Evolutionary conservation across 805 yeast genomes (phyloP), one percentile per base, ranked within the genome.

Genomic region (Saccharomycopsis sp.): DNA sequence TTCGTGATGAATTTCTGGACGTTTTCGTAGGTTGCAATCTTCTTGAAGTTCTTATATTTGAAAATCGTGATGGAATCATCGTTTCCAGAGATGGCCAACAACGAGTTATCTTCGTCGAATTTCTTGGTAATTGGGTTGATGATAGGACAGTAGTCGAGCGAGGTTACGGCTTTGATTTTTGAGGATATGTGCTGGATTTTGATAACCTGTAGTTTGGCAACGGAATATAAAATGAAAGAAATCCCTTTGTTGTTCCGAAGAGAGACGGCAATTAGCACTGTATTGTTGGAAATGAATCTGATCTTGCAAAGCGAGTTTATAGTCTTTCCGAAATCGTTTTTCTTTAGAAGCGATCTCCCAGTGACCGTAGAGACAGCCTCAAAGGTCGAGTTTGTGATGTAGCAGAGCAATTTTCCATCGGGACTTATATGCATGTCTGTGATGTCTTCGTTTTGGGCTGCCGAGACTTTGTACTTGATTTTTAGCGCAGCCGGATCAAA

Each of bases 1-100:
- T 80, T 78, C 0, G 97, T 90, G 55, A 90, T 83, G 68, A 88
- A 88, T 7, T 78, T 74, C 68, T 91, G 97, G 56, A 87, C 83
- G 60, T 85, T 80, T 50, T 78, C 78, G 57, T 82, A 73, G 4
- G 75, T 71, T 58, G 78, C 81, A 24, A 82, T 64, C 12, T 78
- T 69, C 50, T 78, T 75, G 59, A 91, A 78, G 61, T 77, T 81
- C 1, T 75, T 72, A 15, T 79, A 68, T 47, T 79, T 77, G 12
- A 84, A 68, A n/a, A 91, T 64, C 1, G 81, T 71, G 12, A 91
- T 72, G 1, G 94, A 81, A 62, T 82, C 79, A 64, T 88, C 94
- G 61, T 77, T 77, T 4, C 74, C 71, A 3, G 83, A 74, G 24
- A 80, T 61, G 24, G 80, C 77, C 46, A 71, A 68, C 15, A 74